Percentiles rank a stretch among this genome's conserved stretches.
phyloP scores from a whole-genome alignment of 2,329 filamentous ascomycete genomes.

The Chaetomiaceae sp. region DNA sequence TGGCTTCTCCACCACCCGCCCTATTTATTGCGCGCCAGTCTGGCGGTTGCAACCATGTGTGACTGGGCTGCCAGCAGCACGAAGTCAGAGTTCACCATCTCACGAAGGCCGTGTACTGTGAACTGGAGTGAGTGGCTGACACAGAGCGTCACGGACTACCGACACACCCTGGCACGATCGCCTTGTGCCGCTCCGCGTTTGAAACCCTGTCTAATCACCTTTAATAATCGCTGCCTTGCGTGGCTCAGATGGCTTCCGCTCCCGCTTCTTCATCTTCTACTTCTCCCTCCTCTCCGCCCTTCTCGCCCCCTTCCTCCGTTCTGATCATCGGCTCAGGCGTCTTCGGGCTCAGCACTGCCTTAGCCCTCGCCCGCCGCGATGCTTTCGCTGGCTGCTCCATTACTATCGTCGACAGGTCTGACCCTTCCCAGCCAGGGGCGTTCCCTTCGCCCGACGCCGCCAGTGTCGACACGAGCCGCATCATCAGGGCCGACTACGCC shows the following conservation, averaged over 20 bases:
- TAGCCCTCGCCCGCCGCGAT: conserved; percentile 59
- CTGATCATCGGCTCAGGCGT: conserved; percentile 65
- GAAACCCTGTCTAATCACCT: conserved; percentile 8
- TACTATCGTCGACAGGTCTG: conserved; percentile 52
- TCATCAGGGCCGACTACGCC: conserved; percentile 71
- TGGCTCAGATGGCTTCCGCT: conserved; percentile 14
- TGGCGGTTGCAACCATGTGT: neutral
- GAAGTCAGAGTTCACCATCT: neutral
- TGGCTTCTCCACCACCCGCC: conserved; percentile 3
- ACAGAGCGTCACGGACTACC: neutral
- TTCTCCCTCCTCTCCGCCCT: conserved; percentile 16
- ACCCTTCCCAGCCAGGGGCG: conserved; percentile 32
- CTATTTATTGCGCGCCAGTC: neutral
- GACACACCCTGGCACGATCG: neutral
- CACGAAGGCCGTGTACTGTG: neutral
- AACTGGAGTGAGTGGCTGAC: too few species aligned
- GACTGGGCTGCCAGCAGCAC: conserved; percentile 1
- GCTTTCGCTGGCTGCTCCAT: conserved; percentile 48
- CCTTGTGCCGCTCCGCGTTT: conserved; percentile 1
- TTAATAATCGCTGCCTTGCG: neutral
- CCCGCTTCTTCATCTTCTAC: conserved; percentile 7
- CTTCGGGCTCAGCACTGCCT: conserved; percentile 57
- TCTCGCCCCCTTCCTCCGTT: conserved; percentile 42
- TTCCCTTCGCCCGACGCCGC: conserved; percentile 56
- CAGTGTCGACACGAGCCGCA: conserved; percentile 58